Evolutionary conservation across 1,139 yeast genomes (phyloP).

Genomic region (Lodderomyces beijingensis): DNA sequence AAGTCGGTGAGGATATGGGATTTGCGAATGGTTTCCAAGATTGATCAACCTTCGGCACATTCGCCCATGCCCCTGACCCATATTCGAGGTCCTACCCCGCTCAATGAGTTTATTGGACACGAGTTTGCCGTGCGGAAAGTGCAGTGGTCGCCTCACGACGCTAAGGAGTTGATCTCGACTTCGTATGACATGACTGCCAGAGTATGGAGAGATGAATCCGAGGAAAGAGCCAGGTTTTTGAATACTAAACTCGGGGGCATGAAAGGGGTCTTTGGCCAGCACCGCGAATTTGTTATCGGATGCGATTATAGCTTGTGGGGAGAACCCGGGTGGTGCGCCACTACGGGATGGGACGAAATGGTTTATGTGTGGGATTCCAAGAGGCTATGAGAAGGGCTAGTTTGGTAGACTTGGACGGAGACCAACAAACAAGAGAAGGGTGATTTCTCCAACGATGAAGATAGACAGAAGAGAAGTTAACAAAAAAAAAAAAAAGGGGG

Average conservation of each 20-base stretch:
- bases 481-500: neutral
- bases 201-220: slow-evolving; percentile 75
- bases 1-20: slow-evolving; percentile 85
- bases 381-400: slow-evolving; percentile 18
- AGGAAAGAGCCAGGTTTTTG: slow-evolving; percentile 46
- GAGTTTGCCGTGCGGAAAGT: slow-evolving; percentile 82
- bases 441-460: too few species aligned
- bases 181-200: slow-evolving; percentile 92
- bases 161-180: slow-evolving; percentile 65
- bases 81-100: slow-evolving; percentile 59
- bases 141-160: slow-evolving; percentile 84
- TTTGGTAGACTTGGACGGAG: neutral
- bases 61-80: slow-evolving; percentile 41
- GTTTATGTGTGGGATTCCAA: slow-evolving; percentile 83
- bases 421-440: neutral
- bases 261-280: slow-evolving; percentile 58
- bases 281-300: slow-evolving; percentile 89
- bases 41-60: slow-evolving; percentile 36
- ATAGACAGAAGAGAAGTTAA: neutral
- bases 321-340: slow-evolving; percentile 90
- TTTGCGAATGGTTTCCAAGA: slow-evolving; percentile 56
- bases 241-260: slow-evolving; percentile 37
- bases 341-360: slow-evolving; percentile 97
- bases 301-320: slow-evolving; percentile 98
- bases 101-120: slow-evolving; percentile 80